Base-by-base conservation (phyloP, 106 monocot genomes). In the Acanthochlamys bracteata region DNA sequence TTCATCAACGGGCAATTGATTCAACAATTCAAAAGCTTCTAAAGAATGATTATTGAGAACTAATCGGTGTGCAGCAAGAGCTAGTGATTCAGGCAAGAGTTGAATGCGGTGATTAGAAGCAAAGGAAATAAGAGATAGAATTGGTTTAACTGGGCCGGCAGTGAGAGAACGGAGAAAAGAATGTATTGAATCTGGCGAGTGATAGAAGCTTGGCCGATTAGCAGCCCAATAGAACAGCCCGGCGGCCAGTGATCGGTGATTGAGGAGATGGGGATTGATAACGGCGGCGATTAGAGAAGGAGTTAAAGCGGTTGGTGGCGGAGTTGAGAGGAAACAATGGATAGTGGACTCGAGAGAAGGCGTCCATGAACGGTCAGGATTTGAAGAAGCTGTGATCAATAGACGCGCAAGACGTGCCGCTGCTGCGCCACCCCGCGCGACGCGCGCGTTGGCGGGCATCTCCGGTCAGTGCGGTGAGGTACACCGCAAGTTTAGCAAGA, bases 181-280 rank as follows among this genome's bases (percentile, higher is more conserved):
- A 67, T 74, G 60, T 61, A 39, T 79, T 25, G 83, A 68, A 25
- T 20, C 59, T 4, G 71, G 71, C 63, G 78, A 64, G 65, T 80
- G 88, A 75, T 61, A 41, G 64, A 83, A 83, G 43, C 24, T 49
- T 59, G 88, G 77, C 20, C 71, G 75, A 17, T 75, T 76, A 22
- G 78, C 67, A 45, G 79, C 79, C 76, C 76, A 83, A 67, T 72
- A 68, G 76, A 80, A 87, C 69, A 87, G 74, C 0, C 78, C 79
- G 56, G 71, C 73, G 57, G 86, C 71, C 68, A 82, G 68, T 40
- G 63, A 53, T 25, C 46, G 69, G 62, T 82, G 76, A 24, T 47
- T 49, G 64, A 82, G 79, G 64, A 79, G 82, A 66, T 79, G 68
- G 54, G 86, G 79, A 43, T 82, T 82, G 61, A 82, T 79, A 54